Evolutionary conservation across 495 filamentous ascomycete species (phyloP), one percentile per base, ranked within the genome.

Genomic region (Podospora pseudopauciseta): DNA sequence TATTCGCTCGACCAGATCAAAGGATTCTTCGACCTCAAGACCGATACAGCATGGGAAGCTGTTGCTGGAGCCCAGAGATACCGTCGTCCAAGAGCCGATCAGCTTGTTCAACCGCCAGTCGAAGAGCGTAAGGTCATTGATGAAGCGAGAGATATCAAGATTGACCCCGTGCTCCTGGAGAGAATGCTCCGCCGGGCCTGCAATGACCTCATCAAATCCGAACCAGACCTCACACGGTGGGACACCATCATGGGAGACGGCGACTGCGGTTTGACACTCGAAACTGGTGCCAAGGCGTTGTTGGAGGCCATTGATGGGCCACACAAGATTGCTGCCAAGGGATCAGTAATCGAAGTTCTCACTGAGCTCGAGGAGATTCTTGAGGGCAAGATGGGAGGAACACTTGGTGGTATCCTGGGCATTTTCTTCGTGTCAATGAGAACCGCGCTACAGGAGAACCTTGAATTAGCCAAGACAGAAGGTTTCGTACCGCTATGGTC

Each of bases 221-320:
- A 89, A 73, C 87, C 87, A 0, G 80, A 85, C 64, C 75, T 89
- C 49, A 89, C 87, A 1, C 83, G 82, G 68, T 89, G 82, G 82
- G 87, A 89, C 75, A 85, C 85, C 32, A 76, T 86, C 65, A 89
- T 89, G 87, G 87, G 87, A 44, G 87, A 89, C 73, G 87, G 87
- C 11, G 87, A 89, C 72, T 89, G 87, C 71, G 87, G 87, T 26
- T 82, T 88, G 77, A 86, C 86, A 16, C 81, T 89, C 9, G 80
- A 86, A 68, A 82, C 77, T 9, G 82, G 82, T 18, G 81, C 82
- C 0, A 77, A 30, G 13, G 77, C 74, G 18, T 75, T 84, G 2
- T 68, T 84, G 3, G 78, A 81, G 16, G 81, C 80, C 5, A 66
- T 83, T 4, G 73, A 80, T 65, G 56, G 68, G 2, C 39, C 39